Percentiles rank a stretch among this genome's conserved stretches.
Evolutionary conservation across 2,329 filamentous ascomycete genomes (phyloP).

Genomic region (Cercospora sesami): DNA sequence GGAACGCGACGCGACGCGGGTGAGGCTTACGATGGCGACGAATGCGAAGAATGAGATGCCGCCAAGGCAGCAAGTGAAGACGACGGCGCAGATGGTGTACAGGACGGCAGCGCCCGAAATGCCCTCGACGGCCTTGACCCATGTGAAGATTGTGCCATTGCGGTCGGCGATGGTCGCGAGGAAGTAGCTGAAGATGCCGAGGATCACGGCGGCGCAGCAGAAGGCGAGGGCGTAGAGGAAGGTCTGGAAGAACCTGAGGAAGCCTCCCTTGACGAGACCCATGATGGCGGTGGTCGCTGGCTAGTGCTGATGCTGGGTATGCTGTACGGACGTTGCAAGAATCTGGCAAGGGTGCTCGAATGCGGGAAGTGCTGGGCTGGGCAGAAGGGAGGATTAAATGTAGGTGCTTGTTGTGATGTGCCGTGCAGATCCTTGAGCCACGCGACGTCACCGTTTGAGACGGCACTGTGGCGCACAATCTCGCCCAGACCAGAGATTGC

Average conservation of each 20-base stretch:
- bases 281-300: constrained; percentile 25
- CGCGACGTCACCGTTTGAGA: neutral
- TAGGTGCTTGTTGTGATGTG: neutral
- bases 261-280: constrained; percentile 51
- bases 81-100: constrained; percentile 70
- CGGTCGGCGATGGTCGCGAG: constrained; percentile 70
- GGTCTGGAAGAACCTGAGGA: constrained; percentile 68
- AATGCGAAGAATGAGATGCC: constrained; percentile 72
- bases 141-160: constrained; percentile 61
- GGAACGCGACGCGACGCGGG: neutral
- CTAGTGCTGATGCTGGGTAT: constrained; percentile 1
- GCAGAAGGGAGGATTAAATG: neutral
- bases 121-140: constrained; percentile 60
- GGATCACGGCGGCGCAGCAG: constrained; percentile 68
- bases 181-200: constrained; percentile 73
- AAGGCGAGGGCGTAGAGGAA: constrained; percentile 74
- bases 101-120: constrained; percentile 72
- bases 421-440: neutral
- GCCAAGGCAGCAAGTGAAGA: constrained; percentile 77
- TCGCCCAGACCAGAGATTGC: neutral
- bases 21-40: constrained; percentile 57
- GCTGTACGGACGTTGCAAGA: neutral
- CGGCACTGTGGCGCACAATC: neutral
- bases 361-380: neutral
- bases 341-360: neutral